These are phyloP conservation scores for Skeletonema menzelii DNA, from an alignment of 108 stramenopile genomes.

Conservation along the genomic window DNA sequence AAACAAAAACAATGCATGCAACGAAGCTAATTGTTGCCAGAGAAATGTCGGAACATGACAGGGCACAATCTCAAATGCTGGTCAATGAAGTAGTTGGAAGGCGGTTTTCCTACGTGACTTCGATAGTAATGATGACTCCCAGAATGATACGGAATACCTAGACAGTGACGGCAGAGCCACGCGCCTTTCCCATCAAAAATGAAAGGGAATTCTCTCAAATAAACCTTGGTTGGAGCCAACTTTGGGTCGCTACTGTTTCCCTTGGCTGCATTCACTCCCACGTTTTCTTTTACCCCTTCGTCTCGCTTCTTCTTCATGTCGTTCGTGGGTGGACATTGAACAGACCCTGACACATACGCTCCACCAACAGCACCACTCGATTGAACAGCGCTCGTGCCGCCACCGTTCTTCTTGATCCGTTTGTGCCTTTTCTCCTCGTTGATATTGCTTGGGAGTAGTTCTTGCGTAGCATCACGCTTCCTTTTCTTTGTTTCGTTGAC, in stretches of 20 bases:
- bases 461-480: neutral
- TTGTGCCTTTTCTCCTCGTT: neutral
- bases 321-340: neutral
- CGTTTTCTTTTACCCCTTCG: neutral
- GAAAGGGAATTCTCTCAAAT: neutral
- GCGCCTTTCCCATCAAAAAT: neutral
- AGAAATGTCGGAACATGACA: neutral
- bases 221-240: neutral
- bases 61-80: neutral
- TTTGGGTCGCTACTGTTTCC: neutral
- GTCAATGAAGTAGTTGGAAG: neutral
- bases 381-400: neutral
- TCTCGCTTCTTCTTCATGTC: neutral
- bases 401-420: neutral
- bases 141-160: neutral
- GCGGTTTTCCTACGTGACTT: neutral
- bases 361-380: neutral
- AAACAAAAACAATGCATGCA: neutral
- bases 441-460: neutral
- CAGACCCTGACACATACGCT: neutral
- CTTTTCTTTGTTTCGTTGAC: neutral
- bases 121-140: neutral
- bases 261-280: neutral
- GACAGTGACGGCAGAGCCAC: neutral
- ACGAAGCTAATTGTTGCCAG: neutral